A percentile compares a stretch with the other conserved stretches of the same genome.
Evolutionary conservation across 2,329 filamentous ascomycete genomes (phyloP).

Genomic region (Trichophaea hybrida): DNA sequence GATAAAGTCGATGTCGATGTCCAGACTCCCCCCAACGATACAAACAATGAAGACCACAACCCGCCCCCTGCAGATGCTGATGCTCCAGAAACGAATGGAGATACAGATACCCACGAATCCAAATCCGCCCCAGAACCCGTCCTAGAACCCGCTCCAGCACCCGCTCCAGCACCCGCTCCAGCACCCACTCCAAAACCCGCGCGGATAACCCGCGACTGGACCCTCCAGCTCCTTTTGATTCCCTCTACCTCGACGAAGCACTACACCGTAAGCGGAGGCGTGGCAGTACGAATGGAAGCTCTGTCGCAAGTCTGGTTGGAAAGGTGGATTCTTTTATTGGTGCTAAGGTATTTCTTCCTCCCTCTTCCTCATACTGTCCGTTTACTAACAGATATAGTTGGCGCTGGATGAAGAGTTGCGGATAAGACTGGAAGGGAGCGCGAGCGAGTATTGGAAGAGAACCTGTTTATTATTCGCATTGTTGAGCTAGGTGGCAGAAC

Average conservation of each 20-base stretch:
- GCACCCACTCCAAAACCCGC: not conserved
- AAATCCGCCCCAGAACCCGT: not conserved
- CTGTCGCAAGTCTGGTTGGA: slow-evolving; percentile 16
- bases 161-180: not conserved
- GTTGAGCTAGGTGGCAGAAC: slow-evolving; percentile 33
- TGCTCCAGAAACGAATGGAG: not conserved
- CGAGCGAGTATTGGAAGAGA: slow-evolving; percentile 68
- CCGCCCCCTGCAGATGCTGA: not conserved
- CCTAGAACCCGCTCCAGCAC: not conserved
- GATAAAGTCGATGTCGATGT: not conserved
- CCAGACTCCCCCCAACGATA: not conserved
- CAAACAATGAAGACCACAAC: not conserved
- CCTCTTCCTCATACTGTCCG: not conserved
- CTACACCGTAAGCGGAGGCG: slow-evolving; percentile 9
- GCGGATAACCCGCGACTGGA: slow-evolving; percentile 19
- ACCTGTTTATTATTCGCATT: slow-evolving; percentile 71
- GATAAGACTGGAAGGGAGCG: slow-evolving; percentile 39
- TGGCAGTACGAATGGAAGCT: slow-evolving; percentile 11
- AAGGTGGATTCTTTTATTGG: slow-evolving; percentile 19
- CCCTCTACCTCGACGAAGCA: slow-evolving; percentile 30
- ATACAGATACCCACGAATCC: not conserved
- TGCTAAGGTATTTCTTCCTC: slow-evolving; percentile 9
- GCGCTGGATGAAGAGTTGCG: slow-evolving; percentile 33
- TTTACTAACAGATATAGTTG: slow-evolving; percentile 7
- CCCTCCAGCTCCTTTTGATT: slow-evolving; percentile 48